phyloP scores from a whole-genome alignment of 1,139 yeast species.

The Pichia sp. region DNA sequence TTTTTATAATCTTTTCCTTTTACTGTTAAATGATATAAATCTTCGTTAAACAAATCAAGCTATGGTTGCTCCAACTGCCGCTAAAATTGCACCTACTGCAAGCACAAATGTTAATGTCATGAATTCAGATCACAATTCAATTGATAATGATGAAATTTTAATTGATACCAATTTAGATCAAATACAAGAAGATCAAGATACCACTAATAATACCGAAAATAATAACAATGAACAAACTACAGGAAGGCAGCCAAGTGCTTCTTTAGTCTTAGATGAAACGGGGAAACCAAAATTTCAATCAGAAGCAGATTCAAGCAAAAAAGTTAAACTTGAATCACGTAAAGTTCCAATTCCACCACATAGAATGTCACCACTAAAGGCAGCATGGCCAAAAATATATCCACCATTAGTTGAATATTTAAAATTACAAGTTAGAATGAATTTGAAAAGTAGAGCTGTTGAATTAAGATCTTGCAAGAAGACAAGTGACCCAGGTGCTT shows the following conservation, averaged over 20 bases:
- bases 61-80: constrained; percentile 37
- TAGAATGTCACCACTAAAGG: constrained; percentile 87
- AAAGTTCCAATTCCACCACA: constrained; percentile 95
- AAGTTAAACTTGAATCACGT: constrained; percentile 76
- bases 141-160: constrained; percentile 46
- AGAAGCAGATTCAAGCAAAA: constrained; percentile 58
- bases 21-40: no score
- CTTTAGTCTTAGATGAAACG: constrained; percentile 71
- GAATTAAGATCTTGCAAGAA: constrained; percentile 77
- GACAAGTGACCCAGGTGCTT: constrained; percentile 87
- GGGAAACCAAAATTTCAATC: constrained; percentile 88
- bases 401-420: constrained; percentile 94
- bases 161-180: constrained; percentile 51
- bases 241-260: constrained; percentile 27
- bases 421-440: constrained; percentile 94
- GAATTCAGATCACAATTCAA: constrained; percentile 2
- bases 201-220: constrained; percentile 15
- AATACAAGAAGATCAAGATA: constrained; percentile 27
- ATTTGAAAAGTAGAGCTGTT: constrained; percentile 73
- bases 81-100: constrained; percentile 26
- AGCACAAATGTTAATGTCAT: background rate
- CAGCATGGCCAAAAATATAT: constrained; percentile 86
- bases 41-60: background rate
- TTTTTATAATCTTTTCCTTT: no score
- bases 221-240: constrained; percentile 31